Evolutionary conservation across 2,329 filamentous ascomycete species (phyloP).

Genomic region (Colletotrichum melonis): DNA sequence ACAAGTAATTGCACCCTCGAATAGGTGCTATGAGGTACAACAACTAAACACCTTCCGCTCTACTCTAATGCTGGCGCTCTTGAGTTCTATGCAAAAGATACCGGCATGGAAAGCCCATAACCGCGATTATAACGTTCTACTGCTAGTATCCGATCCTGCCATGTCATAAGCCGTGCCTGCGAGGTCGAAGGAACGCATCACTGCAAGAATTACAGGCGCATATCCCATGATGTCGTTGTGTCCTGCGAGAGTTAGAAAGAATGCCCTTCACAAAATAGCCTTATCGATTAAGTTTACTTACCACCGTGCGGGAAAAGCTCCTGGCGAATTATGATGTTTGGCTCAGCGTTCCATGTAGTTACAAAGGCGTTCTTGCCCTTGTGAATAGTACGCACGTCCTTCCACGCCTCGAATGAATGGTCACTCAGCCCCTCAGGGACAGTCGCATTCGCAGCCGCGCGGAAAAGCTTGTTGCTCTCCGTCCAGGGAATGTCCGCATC

Average conservation of each 20-base stretch:
- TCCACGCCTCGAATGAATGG: constrained; percentile 54
- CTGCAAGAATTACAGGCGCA: constrained; percentile 71
- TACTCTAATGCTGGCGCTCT: background rate
- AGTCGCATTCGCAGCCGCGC: constrained; percentile 66
- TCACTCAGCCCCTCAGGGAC: constrained; percentile 49
- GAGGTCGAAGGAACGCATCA: constrained; percentile 72
- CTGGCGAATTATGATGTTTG: constrained; percentile 62
- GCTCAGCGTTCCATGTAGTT: constrained; percentile 55
- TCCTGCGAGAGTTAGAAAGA: constrained; percentile 54
- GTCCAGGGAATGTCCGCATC: constrained; percentile 85
- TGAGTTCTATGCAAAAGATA: background rate
- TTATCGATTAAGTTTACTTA: constrained; percentile 45
- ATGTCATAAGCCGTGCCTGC: constrained; percentile 37
- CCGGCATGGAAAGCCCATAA: background rate
- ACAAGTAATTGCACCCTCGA: background rate
- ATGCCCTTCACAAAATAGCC: background rate
- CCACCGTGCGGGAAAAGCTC: constrained; percentile 67
- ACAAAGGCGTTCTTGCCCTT: constrained; percentile 61
- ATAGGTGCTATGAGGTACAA: background rate
- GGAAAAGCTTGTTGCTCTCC: constrained; percentile 74
- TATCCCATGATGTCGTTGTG: constrained; percentile 78
- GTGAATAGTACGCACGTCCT: constrained; percentile 56
- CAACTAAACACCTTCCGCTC: background rate
- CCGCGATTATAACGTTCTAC: background rate
- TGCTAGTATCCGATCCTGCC: constrained; percentile 21